phyloP scores from a whole-genome alignment of 23 red algal species.

The Gracilaria gracilis region DNA sequence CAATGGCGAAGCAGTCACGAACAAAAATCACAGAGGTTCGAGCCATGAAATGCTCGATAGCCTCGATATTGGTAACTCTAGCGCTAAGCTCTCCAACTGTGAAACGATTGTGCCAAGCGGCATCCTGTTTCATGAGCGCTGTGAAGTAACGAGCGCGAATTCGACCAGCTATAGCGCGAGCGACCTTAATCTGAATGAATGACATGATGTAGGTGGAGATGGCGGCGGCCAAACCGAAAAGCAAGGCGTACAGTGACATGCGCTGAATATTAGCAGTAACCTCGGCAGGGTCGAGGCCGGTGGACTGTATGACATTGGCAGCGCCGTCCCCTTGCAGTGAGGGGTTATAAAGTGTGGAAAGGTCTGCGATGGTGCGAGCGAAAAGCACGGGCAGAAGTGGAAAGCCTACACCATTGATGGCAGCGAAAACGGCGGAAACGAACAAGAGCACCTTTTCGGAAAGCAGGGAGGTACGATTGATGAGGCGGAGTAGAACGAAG shows the following conservation, averaged over 20 bases:
- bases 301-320: slow-evolving; percentile 44
- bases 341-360: slow-evolving; percentile 35
- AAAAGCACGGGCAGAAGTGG: slow-evolving; percentile 86
- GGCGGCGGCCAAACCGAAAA: slow-evolving; percentile 28
- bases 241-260: slow-evolving; percentile 6
- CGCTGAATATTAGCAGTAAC: slow-evolving; percentile 50
- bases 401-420: slow-evolving; percentile 68
- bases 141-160: slow-evolving; percentile 68
- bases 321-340: slow-evolving; percentile 24
- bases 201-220: slow-evolving; percentile 44
- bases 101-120: slow-evolving; percentile 51
- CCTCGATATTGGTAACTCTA: slow-evolving; percentile 57
- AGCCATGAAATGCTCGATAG: slow-evolving; percentile 41
- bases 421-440: slow-evolving; percentile 31
- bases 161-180: slow-evolving; percentile 45
- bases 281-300: slow-evolving; percentile 51
- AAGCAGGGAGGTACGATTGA: slow-evolving; percentile 28
- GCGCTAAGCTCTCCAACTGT: slow-evolving; percentile 62
- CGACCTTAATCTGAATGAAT: slow-evolving; percentile 50
- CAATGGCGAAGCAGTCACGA: slow-evolving; percentile 48
- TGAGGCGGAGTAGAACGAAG: slow-evolving; percentile 20
- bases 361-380: slow-evolving; percentile 72
- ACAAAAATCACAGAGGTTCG: slow-evolving; percentile 55
- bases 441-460: slow-evolving; percentile 43
- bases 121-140: slow-evolving; percentile 70